Evolutionary conservation across 805 yeast genomes (phyloP).

Genomic region (Myxozyma neglecta): DNA sequence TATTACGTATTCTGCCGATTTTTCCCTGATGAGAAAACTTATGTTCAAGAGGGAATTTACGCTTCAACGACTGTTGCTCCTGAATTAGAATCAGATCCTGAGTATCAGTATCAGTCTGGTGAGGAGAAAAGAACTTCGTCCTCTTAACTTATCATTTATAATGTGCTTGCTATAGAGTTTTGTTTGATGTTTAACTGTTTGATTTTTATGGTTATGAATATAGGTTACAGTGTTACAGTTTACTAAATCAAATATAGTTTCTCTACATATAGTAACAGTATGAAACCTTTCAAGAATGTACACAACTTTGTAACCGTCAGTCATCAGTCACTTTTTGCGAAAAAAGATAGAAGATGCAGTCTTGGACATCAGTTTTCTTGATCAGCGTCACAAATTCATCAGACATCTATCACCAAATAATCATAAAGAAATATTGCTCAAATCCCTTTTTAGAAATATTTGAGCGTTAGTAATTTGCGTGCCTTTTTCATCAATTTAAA

Average conservation of each 20-base stretch:
- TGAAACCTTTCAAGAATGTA: too few species aligned
- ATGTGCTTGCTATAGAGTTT: not conserved
- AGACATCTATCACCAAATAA: too few species aligned
- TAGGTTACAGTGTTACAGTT: not conserved
- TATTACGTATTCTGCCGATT: slow-evolving; percentile 52
- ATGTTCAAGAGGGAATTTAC: slow-evolving; percentile 17
- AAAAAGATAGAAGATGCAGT: too few species aligned
- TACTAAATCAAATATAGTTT: too few species aligned
- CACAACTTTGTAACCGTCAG: too few species aligned
- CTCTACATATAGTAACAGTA: too few species aligned
- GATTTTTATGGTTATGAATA: not conserved
- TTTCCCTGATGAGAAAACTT: slow-evolving; percentile 48
- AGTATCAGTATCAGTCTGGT: not conserved
- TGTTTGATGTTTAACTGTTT: not conserved
- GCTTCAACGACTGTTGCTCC: not conserved
- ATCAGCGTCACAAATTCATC: too few species aligned
- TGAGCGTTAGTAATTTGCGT: too few species aligned
- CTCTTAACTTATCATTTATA: not conserved
- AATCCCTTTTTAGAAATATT: too few species aligned
- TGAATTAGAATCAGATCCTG: not conserved
- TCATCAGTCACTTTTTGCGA: too few species aligned
- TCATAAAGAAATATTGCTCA: too few species aligned
- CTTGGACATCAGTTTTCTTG: too few species aligned
- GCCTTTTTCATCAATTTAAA: not conserved
- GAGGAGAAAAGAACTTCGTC: not conserved